These are phyloP conservation scores for Rhodotorula mucilaginosa DNA, from an alignment of 1,284 basidiomycete species.

Conservation along the genomic window DNA sequence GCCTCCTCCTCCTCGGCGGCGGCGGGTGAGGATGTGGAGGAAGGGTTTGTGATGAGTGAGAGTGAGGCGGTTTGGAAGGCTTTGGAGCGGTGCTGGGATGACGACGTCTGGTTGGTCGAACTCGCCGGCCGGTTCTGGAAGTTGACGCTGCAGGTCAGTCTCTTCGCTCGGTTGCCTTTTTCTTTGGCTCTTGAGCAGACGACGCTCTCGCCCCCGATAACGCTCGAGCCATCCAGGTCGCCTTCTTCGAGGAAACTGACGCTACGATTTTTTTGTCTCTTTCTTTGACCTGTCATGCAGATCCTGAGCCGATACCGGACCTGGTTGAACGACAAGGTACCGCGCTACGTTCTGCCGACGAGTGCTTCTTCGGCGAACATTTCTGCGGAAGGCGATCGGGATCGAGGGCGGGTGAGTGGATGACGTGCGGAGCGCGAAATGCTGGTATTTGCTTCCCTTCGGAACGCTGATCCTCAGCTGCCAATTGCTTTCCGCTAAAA, in stretches of 20 bases:
- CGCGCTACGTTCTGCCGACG: constrained; percentile 41
- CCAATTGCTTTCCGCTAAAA: too few species aligned
- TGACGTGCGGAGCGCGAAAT: background rate
- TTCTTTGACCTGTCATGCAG: constrained; percentile 49
- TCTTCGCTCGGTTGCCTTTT: background rate
- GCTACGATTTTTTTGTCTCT: too few species aligned
- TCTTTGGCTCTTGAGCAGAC: background rate
- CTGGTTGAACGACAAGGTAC: constrained; percentile 63
- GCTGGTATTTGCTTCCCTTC: background rate
- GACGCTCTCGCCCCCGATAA: too few species aligned
- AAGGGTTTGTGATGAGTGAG: constrained; percentile 56
- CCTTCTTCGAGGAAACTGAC: too few species aligned
- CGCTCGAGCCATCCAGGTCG: too few species aligned
- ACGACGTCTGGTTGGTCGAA: constrained; percentile 76
- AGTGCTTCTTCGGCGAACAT: constrained; percentile 29
- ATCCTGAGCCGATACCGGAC: constrained; percentile 71
- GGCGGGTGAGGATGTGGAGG: constrained; percentile 27
- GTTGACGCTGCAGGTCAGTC: constrained; percentile 72
- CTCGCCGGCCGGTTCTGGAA: constrained; percentile 81
- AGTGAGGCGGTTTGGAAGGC: constrained; percentile 69
- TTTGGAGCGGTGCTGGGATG: constrained; percentile 75
- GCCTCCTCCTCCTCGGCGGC: background rate
- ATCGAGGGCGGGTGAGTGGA: constrained; percentile 6
- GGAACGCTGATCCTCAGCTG: background rate
- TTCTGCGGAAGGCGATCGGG: constrained; percentile 11